Conservation (phyloP, 306 rosid genomes). For the Hippophae tibetana region DNA sequence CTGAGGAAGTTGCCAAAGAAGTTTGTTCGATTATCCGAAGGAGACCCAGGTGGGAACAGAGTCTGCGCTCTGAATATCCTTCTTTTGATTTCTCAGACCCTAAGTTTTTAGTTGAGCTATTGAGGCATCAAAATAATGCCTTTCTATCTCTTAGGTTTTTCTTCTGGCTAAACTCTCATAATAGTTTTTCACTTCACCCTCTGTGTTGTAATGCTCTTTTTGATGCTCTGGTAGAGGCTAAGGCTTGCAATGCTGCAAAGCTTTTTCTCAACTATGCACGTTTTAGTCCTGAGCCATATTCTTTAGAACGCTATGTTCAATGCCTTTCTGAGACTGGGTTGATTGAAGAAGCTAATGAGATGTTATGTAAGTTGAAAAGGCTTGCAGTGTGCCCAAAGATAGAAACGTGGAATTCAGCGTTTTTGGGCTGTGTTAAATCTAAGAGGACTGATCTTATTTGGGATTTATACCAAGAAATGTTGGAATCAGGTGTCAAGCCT, state of each 20-base stretch:
- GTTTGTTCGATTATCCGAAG: slow-evolving; percentile 46
- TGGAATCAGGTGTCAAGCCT: slow-evolving; percentile 38
- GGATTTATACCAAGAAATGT: slow-evolving; percentile 56
- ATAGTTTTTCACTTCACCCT: slow-evolving; percentile 38
- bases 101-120: slow-evolving; percentile 31
- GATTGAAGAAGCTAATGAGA: slow-evolving; percentile 43
- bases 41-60: slow-evolving; percentile 61
- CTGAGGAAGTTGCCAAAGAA: slow-evolving; percentile 28
- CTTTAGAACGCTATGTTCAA: slow-evolving; percentile 45
- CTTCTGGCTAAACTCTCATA: slow-evolving; percentile 45
- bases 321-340: slow-evolving; percentile 43
- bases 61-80: slow-evolving; percentile 49
- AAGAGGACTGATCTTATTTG: slow-evolving; percentile 51
- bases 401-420: slow-evolving; percentile 49
- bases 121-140: slow-evolving; percentile 45
- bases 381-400: slow-evolving; percentile 37
- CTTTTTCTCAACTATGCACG: slow-evolving; percentile 30
- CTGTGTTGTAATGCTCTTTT: slow-evolving; percentile 41
- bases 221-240: slow-evolving; percentile 46
- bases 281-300: slow-evolving; percentile 35
- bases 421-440: slow-evolving; percentile 39
- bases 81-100: slow-evolving; percentile 53
- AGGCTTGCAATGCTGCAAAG: slow-evolving; percentile 46
- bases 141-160: slow-evolving; percentile 66
- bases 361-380: slow-evolving; percentile 33